Evolutionary conservation across 345 rosid genomes (phyloP), one percentile per base, ranked within the genome.

Genomic region (Eucalyptus dawsonii): DNA sequence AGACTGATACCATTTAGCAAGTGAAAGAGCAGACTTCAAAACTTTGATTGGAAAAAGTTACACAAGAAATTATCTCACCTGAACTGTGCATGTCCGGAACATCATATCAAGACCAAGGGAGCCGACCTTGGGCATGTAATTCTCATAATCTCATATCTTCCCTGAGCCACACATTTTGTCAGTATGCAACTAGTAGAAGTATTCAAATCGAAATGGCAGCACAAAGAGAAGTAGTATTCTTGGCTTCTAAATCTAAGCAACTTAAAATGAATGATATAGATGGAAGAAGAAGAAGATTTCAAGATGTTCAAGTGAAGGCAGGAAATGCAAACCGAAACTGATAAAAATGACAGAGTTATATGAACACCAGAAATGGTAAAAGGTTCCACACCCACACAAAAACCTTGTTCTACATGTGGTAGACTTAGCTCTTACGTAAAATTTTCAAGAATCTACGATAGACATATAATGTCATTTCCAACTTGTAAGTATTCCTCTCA

Each of bases 91-190:
- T 5, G 99, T 98, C 91, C 99, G 93, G 69, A 97, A 97, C 99
- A 98, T 96, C 99, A 97, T 96, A 92, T 98, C 99, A 93, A 96
- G 96, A 88, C 99, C 99, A 80, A 96, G 95, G 44, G 97, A 87
- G 80, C 99, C 99, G 88, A 98, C 99, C 94, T 98, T 97, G 11
- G 98, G 99, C 99, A 98, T 97, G 96, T 98, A 97, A 90, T 97
- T 96, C 95, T 95, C 99, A 97, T 97, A 90, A 98, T 98, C 87
- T 96, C 95, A 89, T 98, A 98, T 92, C 99, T 97, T 94, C 99
- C 99, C 99, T 98, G 97, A 92, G 90, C 89, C 88, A 90, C 91
- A 88, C 16, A 81, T 80, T 80, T 90, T 62, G 67, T 93, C 92
- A 94, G 81, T 50, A 88, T 40, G 87, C 54, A 56, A 88, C 88